Evolutionary conservation across 352 stramenopile species (phyloP).

Genomic region (Phytopythium mirpurense): DNA sequence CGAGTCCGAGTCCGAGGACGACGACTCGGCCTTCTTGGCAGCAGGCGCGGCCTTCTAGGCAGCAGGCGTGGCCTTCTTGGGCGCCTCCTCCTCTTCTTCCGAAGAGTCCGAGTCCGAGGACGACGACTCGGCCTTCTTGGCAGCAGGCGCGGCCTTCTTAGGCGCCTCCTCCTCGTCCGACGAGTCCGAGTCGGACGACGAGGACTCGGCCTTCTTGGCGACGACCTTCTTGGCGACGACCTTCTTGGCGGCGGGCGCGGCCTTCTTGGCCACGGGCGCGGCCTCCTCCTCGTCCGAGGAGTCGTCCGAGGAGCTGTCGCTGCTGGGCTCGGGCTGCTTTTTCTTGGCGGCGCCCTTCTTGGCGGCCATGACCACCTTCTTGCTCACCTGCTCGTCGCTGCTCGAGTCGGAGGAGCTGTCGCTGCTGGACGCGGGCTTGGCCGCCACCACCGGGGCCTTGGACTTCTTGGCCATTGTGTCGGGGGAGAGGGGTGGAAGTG

Average conservation of each 20-base stretch:
- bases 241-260: slow-evolving; percentile 51
- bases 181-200: slow-evolving; percentile 28
- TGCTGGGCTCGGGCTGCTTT: slow-evolving; percentile 8
- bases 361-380: slow-evolving; percentile 31
- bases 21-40: slow-evolving; percentile 18
- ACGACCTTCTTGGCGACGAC: slow-evolving; percentile 31
- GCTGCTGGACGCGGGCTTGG: slow-evolving; percentile 39
- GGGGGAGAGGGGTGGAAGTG: background rate
- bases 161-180: slow-evolving; percentile 46
- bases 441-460: slow-evolving; percentile 27
- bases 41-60: slow-evolving; percentile 34
- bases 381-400: slow-evolving; percentile 45
- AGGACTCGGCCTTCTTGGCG: slow-evolving; percentile 12
- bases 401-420: slow-evolving; percentile 47
- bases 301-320: slow-evolving; percentile 23
- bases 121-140: slow-evolving; percentile 38
- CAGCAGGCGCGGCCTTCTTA: slow-evolving; percentile 6
- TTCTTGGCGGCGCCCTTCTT: slow-evolving; percentile 40
- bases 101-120: slow-evolving; percentile 37
- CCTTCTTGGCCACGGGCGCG: slow-evolving; percentile 23
- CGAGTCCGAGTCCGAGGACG: slow-evolving; percentile 15
- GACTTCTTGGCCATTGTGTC: slow-evolving; percentile 48
- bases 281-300: slow-evolving; percentile 56
- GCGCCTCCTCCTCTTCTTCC: slow-evolving; percentile 26
- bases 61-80: slow-evolving; percentile 19